Base-by-base conservation (phyloP, 345 rosid species). In the Eucalyptus guilfoylei region DNA sequence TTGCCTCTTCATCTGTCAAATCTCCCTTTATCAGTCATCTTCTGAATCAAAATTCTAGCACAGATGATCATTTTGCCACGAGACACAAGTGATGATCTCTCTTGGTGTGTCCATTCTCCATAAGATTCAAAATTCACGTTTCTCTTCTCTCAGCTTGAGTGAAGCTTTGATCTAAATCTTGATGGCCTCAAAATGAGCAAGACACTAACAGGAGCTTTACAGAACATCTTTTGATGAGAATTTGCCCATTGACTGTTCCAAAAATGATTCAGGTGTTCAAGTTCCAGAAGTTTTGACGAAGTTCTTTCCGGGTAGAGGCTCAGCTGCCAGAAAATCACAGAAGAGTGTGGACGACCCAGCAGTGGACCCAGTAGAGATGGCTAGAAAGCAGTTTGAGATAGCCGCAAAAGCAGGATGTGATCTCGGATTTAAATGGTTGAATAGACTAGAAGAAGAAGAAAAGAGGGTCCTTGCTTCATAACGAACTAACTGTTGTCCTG, bases 391-490 rank as follows among this genome's bases (percentile, higher is more conserved):
- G 90, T 97, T 97, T 86, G 94, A 92, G 91, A 72, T 95, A 45
- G 99, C 99, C 9, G 96, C 97, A 88, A 92, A 92, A 92, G 94
- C 96, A 80, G 97, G 97, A 67, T 94, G 93, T 87, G 95, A 95
- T 91, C 95, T 97, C 8, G 97, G 99, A 72, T 89, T 96, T 12
- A 94, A 93, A 91, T 97, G 99, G 99, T 89, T 96, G 88, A 93
- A 91, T 88, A 92, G 98, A 91, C 40, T 97, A 9, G 98, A 97
- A 90, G 97, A 98, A 92, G 98, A 95, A 91, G 99, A 97, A 92
- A 93, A 93, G 88, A 92, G 87, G 85, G 92, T 95, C 50, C 92
- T 89, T 30, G 60, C 88, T 9, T 9, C 87, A 11, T 86, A 44
- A 86, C 4, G 12, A 69, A 69, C 80, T 34, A 34, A 34, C 80